Conservation (phyloP, 1,284 basidiomycete genomes). For the Ceraceosorus guamensis region DNA sequence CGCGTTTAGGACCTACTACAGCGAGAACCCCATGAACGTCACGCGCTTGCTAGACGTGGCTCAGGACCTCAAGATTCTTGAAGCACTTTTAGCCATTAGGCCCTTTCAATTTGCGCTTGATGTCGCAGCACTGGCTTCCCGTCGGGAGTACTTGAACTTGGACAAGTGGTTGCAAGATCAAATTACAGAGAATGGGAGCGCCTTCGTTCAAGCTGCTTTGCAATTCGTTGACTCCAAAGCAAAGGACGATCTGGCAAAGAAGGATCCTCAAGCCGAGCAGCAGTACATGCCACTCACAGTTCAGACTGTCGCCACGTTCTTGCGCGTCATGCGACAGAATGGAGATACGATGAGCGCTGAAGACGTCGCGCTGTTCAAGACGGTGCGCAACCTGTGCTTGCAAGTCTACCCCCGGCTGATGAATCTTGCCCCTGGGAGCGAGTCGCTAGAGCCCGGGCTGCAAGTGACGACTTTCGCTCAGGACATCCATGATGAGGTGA, state of each 20-base stretch:
- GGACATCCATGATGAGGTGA: conserved; percentile 82
- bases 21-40: conserved; percentile 84
- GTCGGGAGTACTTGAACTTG: conserved; percentile 85
- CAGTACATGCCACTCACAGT: conserved; percentile 43
- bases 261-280: conserved; percentile 44
- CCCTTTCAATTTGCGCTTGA: conserved; percentile 74
- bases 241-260: conserved; percentile 42
- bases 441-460: conserved; percentile 84
- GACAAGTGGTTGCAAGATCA: conserved; percentile 93
- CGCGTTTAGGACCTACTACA: conserved; percentile 83
- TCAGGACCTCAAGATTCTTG: conserved; percentile 85
- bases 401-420: conserved; percentile 95
- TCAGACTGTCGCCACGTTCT: conserved; percentile 41
- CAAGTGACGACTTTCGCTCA: conserved; percentile 77
- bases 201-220: conserved; percentile 67
- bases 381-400: conserved; percentile 85
- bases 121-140: conserved; percentile 83
- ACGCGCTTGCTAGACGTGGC: conserved; percentile 90
- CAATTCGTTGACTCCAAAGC: conserved; percentile 45
- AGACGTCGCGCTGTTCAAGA: conserved; percentile 81
- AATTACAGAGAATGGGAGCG: conserved; percentile 66
- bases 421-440: conserved; percentile 75
- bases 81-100: conserved; percentile 75
- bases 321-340: conserved; percentile 42
- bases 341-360: conserved; percentile 53